A percentile compares a stretch with the other conserved stretches of the same genome.
These are phyloP conservation scores for Dictyophora rubrovolvata DNA, from an alignment of 768 basidiomycete genomes.

Conservation along the genomic window DNA sequence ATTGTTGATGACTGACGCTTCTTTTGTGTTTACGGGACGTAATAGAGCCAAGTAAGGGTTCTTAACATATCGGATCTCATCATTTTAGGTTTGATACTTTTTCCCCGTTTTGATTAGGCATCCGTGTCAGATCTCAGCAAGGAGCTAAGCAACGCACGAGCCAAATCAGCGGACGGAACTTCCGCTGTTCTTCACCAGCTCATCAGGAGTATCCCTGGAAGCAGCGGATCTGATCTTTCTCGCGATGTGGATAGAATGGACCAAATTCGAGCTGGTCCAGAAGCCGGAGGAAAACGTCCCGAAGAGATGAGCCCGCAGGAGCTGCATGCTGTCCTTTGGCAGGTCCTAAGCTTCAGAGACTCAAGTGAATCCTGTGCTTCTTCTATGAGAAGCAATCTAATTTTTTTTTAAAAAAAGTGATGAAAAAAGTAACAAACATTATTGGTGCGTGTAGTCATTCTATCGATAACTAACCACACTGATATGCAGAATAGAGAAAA, in stretches of 20 bases:
- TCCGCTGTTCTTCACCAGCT: constrained; percentile 42
- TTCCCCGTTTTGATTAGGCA: constrained; percentile 32
- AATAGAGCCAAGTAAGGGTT: constrained; percentile 21
- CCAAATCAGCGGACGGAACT: constrained; percentile 29
- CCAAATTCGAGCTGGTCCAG: constrained; percentile 48
- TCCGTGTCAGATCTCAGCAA: constrained; percentile 83
- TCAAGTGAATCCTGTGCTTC: constrained; percentile 33
- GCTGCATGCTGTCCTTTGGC: constrained; percentile 73
- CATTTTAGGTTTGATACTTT: constrained; percentile 10
- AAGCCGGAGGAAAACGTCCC: constrained; percentile 56
- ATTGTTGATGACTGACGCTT: background rate
- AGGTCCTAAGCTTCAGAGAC: constrained; percentile 79
- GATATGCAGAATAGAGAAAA: constrained; percentile 44
- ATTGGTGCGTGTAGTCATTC: constrained; percentile 40
- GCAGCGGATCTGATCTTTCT: constrained; percentile 48
- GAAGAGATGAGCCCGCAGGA: constrained; percentile 86
- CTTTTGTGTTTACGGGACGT: background rate
- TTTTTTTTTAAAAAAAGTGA: constrained; percentile 27
- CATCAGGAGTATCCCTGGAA: constrained; percentile 53
- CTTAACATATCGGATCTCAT: background rate
- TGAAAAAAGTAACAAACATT: constrained; percentile 69
- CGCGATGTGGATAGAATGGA: constrained; percentile 69
- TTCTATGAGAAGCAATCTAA: background rate
- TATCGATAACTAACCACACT: background rate
- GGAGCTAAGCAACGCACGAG: constrained; percentile 62